Percentiles rank a stretch among this genome's conserved stretches.
phyloP scores from a whole-genome alignment of 352 stramenopile species.

The Blastocystis sp. region DNA sequence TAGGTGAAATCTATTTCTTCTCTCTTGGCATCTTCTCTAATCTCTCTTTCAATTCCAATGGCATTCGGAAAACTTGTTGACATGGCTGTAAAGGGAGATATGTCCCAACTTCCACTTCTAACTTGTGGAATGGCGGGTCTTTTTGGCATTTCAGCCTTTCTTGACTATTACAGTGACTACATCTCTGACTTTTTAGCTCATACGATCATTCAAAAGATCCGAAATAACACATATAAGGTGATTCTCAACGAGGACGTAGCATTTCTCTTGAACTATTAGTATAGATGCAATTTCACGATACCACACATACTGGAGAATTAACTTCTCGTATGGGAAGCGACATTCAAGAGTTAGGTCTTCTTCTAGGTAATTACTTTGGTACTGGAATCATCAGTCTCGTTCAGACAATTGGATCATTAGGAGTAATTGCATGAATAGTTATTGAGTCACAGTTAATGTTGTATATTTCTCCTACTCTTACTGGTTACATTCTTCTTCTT shows the following conservation, averaged over 20 bases:
- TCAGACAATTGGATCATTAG: constrained; percentile 29
- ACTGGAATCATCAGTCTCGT: constrained; percentile 53
- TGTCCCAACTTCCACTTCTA: constrained; percentile 30
- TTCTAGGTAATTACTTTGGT: constrained; percentile 57
- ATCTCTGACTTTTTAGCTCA: constrained; percentile 61
- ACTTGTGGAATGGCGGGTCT: constrained; percentile 46
- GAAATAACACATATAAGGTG: constrained; percentile 57
- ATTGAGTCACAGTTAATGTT: background rate
- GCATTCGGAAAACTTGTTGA: constrained; percentile 52
- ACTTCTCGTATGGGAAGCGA: constrained; percentile 53
- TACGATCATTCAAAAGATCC: constrained; percentile 57
- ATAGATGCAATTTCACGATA: constrained; percentile 58
- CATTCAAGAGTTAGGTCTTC: constrained; percentile 44
- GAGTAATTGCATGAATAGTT: background rate
- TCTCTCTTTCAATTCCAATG: constrained; percentile 43
- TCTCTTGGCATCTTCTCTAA: constrained; percentile 48
- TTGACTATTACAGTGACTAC: constrained; percentile 61
- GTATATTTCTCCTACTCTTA: constrained; percentile 56
- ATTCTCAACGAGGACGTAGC: constrained; percentile 50
- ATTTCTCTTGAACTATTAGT: too few relatives aligned
- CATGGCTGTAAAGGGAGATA: constrained; percentile 51
- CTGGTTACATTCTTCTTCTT: constrained; percentile 46
- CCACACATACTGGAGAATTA: constrained; percentile 44
- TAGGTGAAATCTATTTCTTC: constrained; percentile 52
- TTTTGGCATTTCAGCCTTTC: constrained; percentile 31